Evolutionary conservation across 2,329 filamentous ascomycete species (phyloP), one percentile per base, ranked within the genome.

Genomic region (Fusarium staphyleae): DNA sequence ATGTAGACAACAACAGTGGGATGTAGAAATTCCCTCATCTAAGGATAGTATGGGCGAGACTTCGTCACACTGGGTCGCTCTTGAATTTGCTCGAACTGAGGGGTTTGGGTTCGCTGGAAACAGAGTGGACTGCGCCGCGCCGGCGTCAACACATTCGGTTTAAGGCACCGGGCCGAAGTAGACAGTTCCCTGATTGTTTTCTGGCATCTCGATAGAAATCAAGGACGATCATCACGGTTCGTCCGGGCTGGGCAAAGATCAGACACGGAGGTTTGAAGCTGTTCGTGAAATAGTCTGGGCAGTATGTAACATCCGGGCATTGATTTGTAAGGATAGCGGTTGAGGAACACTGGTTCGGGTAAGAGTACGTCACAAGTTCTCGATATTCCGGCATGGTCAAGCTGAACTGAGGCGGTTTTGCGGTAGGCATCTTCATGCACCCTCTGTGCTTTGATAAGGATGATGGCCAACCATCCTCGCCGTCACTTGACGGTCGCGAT

Each of bases 21-120:
- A 47, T 44, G 42, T 47, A 36, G 37, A 58, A 58, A 60, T 57
- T 57, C 39, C 52, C 49, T 62, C 58, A 61, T 30, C 24, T 28
- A 13, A 37, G 19, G 32, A 26, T 13, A 15, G 26, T 22, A 7
- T 47, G 22, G 30, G 49, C 39, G 39, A 18, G 30, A 28, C 13
- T 37, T 32, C n/a, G 18, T 52, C 33, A 46, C 33, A 35, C 46
- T 52, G 39, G 34, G 35, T 41, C 28, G 35, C 24, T 33, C 26
- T 24, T 26, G 18, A 10, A 36, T 12, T 34, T 16, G 39, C 16
- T 34, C 18, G 24, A 19, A 15, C 35, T 29, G 12, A 24, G 13
- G 35, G 19, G 19, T 22, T 22, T 4, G 7, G 35, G 14, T 16
- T 54, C 24, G 39, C 39, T 45, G 16, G 5, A 19, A 45, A 44